Conservation (phyloP, 2,329 filamentous ascomycete species). For the Microascus cirrosus region DNA sequence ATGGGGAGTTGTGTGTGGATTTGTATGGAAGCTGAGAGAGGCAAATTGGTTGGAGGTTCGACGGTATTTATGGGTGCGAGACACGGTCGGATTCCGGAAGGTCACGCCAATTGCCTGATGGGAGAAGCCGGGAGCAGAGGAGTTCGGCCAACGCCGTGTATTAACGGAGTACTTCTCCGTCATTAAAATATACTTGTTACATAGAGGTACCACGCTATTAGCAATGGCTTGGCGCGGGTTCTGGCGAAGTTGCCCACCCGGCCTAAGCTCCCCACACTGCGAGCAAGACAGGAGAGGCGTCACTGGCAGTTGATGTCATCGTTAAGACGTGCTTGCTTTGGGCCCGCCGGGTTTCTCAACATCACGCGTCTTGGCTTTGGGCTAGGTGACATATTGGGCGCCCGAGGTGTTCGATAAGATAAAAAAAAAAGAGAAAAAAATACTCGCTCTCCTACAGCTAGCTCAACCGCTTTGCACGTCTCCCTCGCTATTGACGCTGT, state of each 20-base stretch:
- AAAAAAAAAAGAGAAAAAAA: too few relatives aligned
- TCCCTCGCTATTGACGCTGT: too few relatives aligned
- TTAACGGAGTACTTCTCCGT: background rate
- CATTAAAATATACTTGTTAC: background rate
- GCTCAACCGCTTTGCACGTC: too few relatives aligned
- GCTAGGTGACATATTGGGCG: background rate
- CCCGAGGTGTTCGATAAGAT: background rate
- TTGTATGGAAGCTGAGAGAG: constrained; percentile 2
- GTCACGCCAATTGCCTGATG: background rate
- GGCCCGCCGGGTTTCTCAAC: background rate
- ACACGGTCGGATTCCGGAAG: background rate
- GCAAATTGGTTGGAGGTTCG: background rate
- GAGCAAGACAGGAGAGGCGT: background rate
- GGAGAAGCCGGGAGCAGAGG: background rate
- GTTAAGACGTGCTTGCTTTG: background rate
- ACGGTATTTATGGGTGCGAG: background rate
- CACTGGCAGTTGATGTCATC: constrained; percentile 1
- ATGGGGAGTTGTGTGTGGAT: constrained; percentile 3
- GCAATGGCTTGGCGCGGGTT: background rate
- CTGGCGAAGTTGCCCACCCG: background rate
- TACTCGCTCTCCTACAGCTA: too few relatives aligned
- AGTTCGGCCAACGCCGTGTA: background rate
- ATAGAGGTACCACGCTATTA: background rate
- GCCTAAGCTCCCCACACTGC: background rate
- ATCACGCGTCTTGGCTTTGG: background rate